Conservation (phyloP, 2,329 filamentous ascomycete species). For the Fusarium compactum region DNA sequence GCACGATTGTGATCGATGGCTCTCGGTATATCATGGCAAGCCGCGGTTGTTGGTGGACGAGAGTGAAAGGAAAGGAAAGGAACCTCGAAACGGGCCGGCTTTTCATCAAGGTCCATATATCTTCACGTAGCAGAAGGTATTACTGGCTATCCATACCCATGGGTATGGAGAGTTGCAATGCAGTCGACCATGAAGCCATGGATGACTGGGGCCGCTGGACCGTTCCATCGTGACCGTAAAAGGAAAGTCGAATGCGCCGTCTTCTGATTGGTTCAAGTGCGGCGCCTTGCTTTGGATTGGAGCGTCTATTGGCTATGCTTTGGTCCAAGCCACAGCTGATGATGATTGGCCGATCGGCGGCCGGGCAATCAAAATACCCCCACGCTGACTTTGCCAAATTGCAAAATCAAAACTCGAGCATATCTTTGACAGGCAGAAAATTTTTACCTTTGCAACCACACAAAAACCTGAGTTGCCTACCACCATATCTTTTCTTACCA, state of each 20-base stretch:
- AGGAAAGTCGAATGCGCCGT: conserved; percentile 26
- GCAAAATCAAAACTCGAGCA: conserved; percentile 47
- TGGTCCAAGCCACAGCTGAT: neutral
- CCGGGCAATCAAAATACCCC: conserved; percentile 40
- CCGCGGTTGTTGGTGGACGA: conserved; percentile 34
- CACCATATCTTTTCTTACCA: conserved; percentile 14
- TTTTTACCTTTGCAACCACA: conserved; percentile 43
- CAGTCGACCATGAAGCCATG: conserved; percentile 11
- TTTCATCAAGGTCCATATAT: conserved; percentile 35
- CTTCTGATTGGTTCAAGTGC: conserved; percentile 24
- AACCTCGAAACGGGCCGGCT: conserved; percentile 37
- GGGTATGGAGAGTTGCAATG: conserved; percentile 17
- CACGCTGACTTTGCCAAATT: conserved; percentile 48
- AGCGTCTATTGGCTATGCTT: conserved; percentile 24
- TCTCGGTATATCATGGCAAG: conserved; percentile 44
- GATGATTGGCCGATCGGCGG: conserved; percentile 14
- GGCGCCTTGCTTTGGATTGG: conserved; percentile 17
- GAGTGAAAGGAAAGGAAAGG: conserved; percentile 15
- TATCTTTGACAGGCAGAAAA: conserved; percentile 37
- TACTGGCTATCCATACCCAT: conserved; percentile 14
- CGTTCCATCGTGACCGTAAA: conserved; percentile 18
- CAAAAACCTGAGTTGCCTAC: conserved; percentile 26
- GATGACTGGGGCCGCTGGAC: conserved; percentile 16
- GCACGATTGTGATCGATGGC: conserved; percentile 4
- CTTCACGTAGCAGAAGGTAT: neutral